Percentiles rank a stretch among this genome's conserved stretches.
These are phyloP conservation scores for Aspergillus tanneri DNA, from an alignment of 2,329 filamentous ascomycete species.

Conservation along the genomic window DNA sequence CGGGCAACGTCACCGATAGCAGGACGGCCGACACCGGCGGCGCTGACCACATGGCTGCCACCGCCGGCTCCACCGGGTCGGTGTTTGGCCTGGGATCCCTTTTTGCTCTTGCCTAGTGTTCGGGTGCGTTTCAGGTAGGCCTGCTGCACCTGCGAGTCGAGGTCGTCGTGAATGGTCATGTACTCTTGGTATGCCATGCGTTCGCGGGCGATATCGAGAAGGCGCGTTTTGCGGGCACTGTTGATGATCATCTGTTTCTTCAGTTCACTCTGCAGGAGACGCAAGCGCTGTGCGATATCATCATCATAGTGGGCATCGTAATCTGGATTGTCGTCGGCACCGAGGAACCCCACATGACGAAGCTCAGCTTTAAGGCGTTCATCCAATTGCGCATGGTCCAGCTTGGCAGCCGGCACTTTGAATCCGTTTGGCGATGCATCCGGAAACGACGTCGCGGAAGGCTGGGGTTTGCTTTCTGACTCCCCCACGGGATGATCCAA, in stretches of 20 bases:
- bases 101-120: slow-evolving; percentile 90
- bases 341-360: slow-evolving; percentile 83
- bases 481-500: slow-evolving; percentile 47
- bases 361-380: slow-evolving; percentile 90
- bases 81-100: slow-evolving; percentile 66
- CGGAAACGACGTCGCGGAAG: slow-evolving; percentile 75
- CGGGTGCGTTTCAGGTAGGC: slow-evolving; percentile 95
- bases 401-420: slow-evolving; percentile 74
- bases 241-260: slow-evolving; percentile 83
- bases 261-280: slow-evolving; percentile 77
- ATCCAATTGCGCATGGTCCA: slow-evolving; percentile 84
- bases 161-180: slow-evolving; percentile 91
- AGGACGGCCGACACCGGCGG: slow-evolving; percentile 49
- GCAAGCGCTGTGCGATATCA: slow-evolving; percentile 85
- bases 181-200: slow-evolving; percentile 97
- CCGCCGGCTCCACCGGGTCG: slow-evolving; percentile 67
- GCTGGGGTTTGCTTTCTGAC: slow-evolving; percentile 45
- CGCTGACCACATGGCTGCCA: slow-evolving; percentile 57
- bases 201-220: slow-evolving; percentile 85
- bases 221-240: slow-evolving; percentile 80
- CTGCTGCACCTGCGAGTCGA: slow-evolving; percentile 90
- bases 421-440: slow-evolving; percentile 74
- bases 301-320: slow-evolving; percentile 92
- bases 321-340: slow-evolving; percentile 67
- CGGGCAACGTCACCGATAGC: slow-evolving; percentile 85